A percentile compares a stretch with the other conserved stretches of the same genome.
Conservation (phyloP, 495 filamentous ascomycete genomes). For the Cercophora sp. region DNA sequence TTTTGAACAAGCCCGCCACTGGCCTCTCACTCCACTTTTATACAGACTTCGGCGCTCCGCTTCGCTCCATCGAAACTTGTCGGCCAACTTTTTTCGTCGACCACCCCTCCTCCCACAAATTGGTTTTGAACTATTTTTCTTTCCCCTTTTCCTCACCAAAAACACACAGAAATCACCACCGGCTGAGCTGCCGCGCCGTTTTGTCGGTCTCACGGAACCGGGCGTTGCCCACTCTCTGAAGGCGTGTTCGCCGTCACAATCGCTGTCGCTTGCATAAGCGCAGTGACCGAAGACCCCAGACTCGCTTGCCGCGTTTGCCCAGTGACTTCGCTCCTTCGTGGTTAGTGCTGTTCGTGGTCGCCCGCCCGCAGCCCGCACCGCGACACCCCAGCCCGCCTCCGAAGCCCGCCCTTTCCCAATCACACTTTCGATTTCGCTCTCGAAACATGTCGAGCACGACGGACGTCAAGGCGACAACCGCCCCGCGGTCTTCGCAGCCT, state of each 20-base stretch:
- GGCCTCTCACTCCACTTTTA: neutral
- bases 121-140: neutral
- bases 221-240: constrained; percentile 27
- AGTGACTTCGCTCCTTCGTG: constrained; percentile 8
- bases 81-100: no score
- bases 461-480: constrained; percentile 32
- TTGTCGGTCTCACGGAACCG: constrained; percentile 18
- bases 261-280: constrained; percentile 34
- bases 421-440: neutral
- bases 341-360: no score
- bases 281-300: constrained; percentile 22
- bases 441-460: constrained; percentile 24
- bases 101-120: neutral
- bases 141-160: neutral
- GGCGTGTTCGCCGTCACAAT: constrained; percentile 32
- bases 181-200: constrained; percentile 26
- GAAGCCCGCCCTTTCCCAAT: neutral
- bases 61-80: neutral
- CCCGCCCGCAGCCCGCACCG: constrained; percentile 4
- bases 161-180: constrained; percentile 2
- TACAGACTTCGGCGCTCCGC: neutral
- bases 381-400: constrained; percentile 6
- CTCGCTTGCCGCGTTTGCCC: constrained; percentile 20
- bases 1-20: neutral
- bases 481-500: constrained; percentile 40